phyloP scores from a whole-genome alignment of 805 yeast genomes.

The Cyberlindnera bimundalis region DNA sequence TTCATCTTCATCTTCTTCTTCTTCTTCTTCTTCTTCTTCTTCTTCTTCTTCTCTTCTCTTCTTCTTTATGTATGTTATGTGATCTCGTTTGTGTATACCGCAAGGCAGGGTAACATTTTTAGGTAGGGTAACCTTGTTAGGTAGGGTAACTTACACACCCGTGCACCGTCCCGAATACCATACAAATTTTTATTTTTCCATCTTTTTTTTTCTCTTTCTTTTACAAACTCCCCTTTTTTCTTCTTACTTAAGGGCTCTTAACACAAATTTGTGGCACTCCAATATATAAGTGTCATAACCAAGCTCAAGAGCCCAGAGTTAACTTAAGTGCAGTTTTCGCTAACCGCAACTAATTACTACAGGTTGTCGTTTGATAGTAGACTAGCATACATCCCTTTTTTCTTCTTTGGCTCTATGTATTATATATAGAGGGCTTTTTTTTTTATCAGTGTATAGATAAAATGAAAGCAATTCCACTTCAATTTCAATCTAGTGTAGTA shows the following conservation, averaged over 20 bases:
- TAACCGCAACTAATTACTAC: slow-evolving; percentile 32
- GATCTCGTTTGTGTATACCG: no score
- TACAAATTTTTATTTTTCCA: background rate
- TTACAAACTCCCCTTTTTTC: background rate
- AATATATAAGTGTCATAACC: slow-evolving; percentile 9
- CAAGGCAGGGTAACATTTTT: no score
- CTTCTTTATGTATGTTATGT: no score
- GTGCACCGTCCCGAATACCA: background rate
- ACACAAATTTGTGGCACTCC: slow-evolving; percentile 16
- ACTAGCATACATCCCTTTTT: slow-evolving; percentile 26
- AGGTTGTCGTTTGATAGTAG: slow-evolving; percentile 34
- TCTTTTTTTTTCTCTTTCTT: background rate
- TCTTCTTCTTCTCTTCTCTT: background rate
- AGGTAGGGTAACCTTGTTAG: no score
- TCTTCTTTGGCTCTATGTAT: no score
- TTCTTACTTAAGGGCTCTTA: slow-evolving; percentile 8
- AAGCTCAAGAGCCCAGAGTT: slow-evolving; percentile 21
- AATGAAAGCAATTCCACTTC: no score
- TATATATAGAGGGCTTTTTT: no score
- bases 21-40: background rate
- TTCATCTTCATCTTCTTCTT: slow-evolving; percentile 1
- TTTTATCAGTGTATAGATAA: no score
- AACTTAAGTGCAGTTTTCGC: slow-evolving; percentile 28
- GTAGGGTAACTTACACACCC: background rate
- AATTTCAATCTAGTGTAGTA: no score